Conservation (phyloP, 2,329 filamentous ascomycete genomes). For the Arthrobotrys musiformis region DNA sequence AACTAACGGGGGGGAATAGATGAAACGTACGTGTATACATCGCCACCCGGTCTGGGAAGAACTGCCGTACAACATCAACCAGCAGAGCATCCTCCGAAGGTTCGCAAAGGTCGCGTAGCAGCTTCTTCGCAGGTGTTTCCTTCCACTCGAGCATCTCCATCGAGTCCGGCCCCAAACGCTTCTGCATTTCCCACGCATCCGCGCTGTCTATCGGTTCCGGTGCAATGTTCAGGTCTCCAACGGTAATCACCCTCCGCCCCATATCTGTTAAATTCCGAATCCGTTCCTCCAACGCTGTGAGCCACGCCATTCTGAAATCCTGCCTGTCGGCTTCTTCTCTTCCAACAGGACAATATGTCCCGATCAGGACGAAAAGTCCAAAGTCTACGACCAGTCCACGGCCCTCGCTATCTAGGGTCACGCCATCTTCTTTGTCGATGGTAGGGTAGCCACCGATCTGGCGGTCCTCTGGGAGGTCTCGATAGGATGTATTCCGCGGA, state of each 20-base stretch:
- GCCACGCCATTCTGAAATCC: constrained; percentile 82
- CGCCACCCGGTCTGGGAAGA: constrained; percentile 79
- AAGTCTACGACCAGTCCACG: constrained; percentile 93
- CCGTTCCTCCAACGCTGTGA: constrained; percentile 81
- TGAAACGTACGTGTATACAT: constrained; percentile 83
- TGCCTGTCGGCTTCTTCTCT: constrained; percentile 80
- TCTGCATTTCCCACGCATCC: constrained; percentile 75
- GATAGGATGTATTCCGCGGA: constrained; percentile 70
- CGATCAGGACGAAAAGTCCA: constrained; percentile 90
- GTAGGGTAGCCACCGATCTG: constrained; percentile 91
- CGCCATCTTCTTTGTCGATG: constrained; percentile 75
- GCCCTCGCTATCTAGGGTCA: constrained; percentile 83
- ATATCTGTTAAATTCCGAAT: constrained; percentile 80
- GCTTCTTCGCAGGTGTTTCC: constrained; percentile 56
- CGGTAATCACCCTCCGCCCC: constrained; percentile 85
- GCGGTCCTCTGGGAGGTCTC: constrained; percentile 76
- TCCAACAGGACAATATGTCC: constrained; percentile 90
- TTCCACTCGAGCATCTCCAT: constrained; percentile 51
- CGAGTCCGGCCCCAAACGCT: constrained; percentile 69
- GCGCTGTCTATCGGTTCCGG: constrained; percentile 78
- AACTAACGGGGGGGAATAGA: neutral
- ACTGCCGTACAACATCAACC: constrained; percentile 82
- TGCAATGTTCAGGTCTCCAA: constrained; percentile 88
- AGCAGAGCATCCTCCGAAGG: constrained; percentile 61
- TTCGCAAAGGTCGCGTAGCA: constrained; percentile 57